Percentiles rank a stretch among this genome's conserved stretches.
Evolutionary conservation across 192 early-diverging fungal species (phyloP).

Genomic region (Ambispora gerdemannii): DNA sequence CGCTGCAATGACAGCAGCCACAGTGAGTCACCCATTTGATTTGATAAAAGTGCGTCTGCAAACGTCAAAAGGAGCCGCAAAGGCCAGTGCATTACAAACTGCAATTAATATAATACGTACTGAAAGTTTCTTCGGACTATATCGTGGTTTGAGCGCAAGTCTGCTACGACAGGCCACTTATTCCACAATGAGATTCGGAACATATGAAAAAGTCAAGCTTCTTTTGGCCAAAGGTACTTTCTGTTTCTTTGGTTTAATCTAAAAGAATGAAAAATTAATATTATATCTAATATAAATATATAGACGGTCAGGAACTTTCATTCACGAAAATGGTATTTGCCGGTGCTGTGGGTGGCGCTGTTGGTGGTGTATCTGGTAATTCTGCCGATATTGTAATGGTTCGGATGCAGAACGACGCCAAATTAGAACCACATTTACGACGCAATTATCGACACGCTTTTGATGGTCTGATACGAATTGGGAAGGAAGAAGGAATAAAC

Average conservation of each 20-base stretch:
- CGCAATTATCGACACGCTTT: constrained; percentile 76
- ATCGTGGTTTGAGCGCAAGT: constrained; percentile 69
- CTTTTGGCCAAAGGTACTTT: constrained; percentile 40
- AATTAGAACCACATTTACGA: constrained; percentile 57
- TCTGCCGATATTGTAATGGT: constrained; percentile 81
- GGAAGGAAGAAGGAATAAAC: constrained; percentile 67
- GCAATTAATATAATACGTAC: constrained; percentile 67
- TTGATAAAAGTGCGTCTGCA: constrained; percentile 90
- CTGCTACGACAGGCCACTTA: constrained; percentile 77
- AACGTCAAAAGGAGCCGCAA: constrained; percentile 62
- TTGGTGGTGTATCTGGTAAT: constrained; percentile 71
- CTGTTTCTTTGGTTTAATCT: background rate
- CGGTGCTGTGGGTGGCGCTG: constrained; percentile 44
- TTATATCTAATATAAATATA: background rate
- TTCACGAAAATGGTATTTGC: constrained; percentile 45
- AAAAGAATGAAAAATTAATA: background rate
- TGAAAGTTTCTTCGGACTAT: constrained; percentile 66
- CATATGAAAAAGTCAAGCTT: constrained; percentile 69
- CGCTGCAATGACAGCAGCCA: constrained; percentile 54
- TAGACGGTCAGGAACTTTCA: constrained; percentile 36
- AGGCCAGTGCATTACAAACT: constrained; percentile 65
- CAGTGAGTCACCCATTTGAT: constrained; percentile 80
- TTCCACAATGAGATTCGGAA: constrained; percentile 74
- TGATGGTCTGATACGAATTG: constrained; percentile 70
- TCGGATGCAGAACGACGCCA: constrained; percentile 77